Base-by-base conservation (phyloP, 1,284 basidiomycete genomes). In the Malassezia brasiliensis region DNA sequence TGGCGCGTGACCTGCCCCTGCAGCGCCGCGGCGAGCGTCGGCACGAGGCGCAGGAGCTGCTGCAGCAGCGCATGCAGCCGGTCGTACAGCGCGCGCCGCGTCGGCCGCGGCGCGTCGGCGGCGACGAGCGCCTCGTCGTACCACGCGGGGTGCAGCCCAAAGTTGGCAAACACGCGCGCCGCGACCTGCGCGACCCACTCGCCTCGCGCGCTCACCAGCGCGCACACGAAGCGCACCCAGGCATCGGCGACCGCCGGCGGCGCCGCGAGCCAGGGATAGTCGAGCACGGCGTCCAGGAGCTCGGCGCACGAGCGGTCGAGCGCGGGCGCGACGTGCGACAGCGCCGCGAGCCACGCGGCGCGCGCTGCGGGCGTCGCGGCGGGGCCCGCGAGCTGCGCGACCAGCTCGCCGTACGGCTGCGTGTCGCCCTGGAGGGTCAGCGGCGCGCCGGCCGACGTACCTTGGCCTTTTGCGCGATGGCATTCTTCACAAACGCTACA, bases 181-280 rank as follows among this genome's bases (percentile, higher is more conserved):
- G 64, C n/a, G 9, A 96, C 84, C 57, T 86, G 80, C 34, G 84
- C 85, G 31, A 94, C 81, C 78, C 94, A 98, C 76, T 93, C 89
- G 58, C 89, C 87, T 60, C 88, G 80, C n/a, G 93, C 90, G 63
- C 86, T 90, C 62, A 96, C 83, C 36, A 99, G 82, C 78, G 91
- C 88, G 41, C 88, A 88, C 42, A 90, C 83, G 72, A 96, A 96
- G 35, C 66, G 61, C 53, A 67, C 65, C 69, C 69, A 74, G 42
- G 65, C 63, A 25, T 86, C 82, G 19, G 79, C 77, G 45, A 79
- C 79, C 41, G 81, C 82, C 64, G 91, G 88, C 20, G 65, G 62
- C 77, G 89, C 83, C 6, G 85, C 86, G 6, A 87, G 85, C 94
- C 94, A 99, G 6, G 90, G 89, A 65, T 94, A 80, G 56, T 81